Percentiles rank a stretch among this genome's conserved stretches.
Evolutionary conservation across 2,329 filamentous ascomycete genomes (phyloP).

Genomic region (Lasiodiplodia citricola): DNA sequence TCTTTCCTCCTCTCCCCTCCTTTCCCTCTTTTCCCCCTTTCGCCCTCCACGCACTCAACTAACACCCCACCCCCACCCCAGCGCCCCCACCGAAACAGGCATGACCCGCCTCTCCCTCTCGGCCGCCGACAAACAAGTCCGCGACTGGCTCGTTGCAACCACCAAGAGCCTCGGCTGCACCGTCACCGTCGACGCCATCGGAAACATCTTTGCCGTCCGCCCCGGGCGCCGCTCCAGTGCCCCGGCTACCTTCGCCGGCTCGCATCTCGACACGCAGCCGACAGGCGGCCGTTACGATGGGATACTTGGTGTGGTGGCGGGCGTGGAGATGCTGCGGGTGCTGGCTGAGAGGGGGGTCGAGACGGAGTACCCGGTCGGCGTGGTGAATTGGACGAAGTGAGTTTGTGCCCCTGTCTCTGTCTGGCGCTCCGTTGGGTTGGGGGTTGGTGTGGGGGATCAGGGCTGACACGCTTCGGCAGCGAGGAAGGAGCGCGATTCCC

Average conservation of each 20-base stretch:
- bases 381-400: conserved; percentile 74
- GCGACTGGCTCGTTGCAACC: conserved; percentile 77
- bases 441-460: too few species aligned
- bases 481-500: conserved; percentile 84
- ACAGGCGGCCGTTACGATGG: conserved; percentile 75
- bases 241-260: conserved; percentile 71
- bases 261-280: conserved; percentile 64
- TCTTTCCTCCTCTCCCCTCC: too few species aligned
- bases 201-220: conserved; percentile 78
- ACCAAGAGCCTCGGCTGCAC: conserved; percentile 68
- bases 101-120: conserved; percentile 79
- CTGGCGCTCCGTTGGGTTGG: too few species aligned
- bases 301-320: conserved; percentile 75
- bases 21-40: too few species aligned
- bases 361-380: conserved; percentile 68
- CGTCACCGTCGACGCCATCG: conserved; percentile 74
- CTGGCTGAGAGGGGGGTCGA: conserved; percentile 43
- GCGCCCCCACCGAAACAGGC: conserved; percentile 55
- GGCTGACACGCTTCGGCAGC: conserved; percentile 38
- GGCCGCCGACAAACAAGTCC: conserved; percentile 71
- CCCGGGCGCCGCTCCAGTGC: conserved; percentile 61
- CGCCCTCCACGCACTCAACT: conserved; percentile 47
- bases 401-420: too few species aligned
- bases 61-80: conserved; percentile 40
- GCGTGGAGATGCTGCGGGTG: conserved; percentile 72